Conservation (phyloP, 1,284 basidiomycete species). For the Ganoderma boninense region DNA sequence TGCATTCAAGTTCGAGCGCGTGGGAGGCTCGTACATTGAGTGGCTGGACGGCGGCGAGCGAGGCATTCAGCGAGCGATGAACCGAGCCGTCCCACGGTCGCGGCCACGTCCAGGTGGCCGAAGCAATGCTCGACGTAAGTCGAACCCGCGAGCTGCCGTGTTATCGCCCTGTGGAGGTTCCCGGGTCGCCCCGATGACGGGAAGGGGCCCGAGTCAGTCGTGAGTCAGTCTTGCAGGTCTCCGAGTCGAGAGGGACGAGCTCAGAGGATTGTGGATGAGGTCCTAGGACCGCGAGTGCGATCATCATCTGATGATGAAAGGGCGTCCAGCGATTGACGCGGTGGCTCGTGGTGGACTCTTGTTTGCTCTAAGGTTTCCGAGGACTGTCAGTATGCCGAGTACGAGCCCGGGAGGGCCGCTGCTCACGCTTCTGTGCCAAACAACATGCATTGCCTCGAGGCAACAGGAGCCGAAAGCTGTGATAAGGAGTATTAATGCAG, state of each 20-base stretch:
- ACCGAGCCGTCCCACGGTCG: not conserved
- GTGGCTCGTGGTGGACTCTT: not conserved
- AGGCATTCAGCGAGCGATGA: not conserved
- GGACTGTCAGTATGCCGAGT: not conserved
- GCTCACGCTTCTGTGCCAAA: not conserved
- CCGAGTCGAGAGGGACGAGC: not conserved
- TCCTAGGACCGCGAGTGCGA: not conserved
- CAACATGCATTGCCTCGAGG: constrained; percentile 6
- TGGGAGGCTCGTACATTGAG: not conserved
- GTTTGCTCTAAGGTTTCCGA: constrained; percentile 4
- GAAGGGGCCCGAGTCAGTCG: not conserved
- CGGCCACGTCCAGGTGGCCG: not conserved
- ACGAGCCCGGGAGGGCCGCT: not conserved
- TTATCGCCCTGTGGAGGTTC: too few species aligned
- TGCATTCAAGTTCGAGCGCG: not conserved
- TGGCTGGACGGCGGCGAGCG: not conserved
- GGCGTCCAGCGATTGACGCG: not conserved
- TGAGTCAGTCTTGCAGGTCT: not conserved
- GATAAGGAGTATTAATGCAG: constrained; percentile 1
- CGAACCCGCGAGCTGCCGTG: not conserved
- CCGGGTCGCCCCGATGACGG: not conserved
- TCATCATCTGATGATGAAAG: not conserved
- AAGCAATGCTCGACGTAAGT: not conserved
- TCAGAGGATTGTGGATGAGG: not conserved
- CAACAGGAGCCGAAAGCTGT: not conserved